phyloP scores from a whole-genome alignment of 306 rosid genomes.

The Sesbania bispinosa region DNA sequence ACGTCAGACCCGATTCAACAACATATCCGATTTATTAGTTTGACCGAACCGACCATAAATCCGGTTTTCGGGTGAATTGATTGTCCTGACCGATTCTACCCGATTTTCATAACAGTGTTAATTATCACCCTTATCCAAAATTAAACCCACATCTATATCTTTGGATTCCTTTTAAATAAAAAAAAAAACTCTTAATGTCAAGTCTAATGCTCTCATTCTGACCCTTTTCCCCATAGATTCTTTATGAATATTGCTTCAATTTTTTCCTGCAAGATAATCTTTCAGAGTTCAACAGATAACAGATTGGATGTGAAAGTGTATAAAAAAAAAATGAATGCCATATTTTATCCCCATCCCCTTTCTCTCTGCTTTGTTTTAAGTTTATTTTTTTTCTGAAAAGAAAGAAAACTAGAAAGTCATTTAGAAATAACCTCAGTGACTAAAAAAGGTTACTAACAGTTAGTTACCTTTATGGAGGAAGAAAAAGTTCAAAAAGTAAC shows the following conservation, averaged over 20 bases:
- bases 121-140: no score
- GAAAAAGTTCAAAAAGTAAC: slow-evolving; percentile 3
- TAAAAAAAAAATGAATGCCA: slow-evolving; percentile 4
- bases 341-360: not conserved
- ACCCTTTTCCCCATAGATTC: slow-evolving; percentile 26
- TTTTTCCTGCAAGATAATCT: slow-evolving; percentile 35
- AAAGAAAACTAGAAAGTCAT: slow-evolving; percentile 24
- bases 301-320: slow-evolving; percentile 18
- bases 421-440: slow-evolving; percentile 20
- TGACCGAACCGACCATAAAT: no score
- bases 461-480: slow-evolving; percentile 9
- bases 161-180: no score
- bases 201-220: slow-evolving; percentile 11
- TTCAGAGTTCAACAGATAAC: slow-evolving; percentile 25
- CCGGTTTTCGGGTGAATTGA: no score
- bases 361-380: not conserved
- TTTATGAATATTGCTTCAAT: slow-evolving; percentile 19
- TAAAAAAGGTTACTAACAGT: slow-evolving; percentile 13
- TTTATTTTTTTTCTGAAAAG: slow-evolving; percentile 1
- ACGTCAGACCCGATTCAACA: no score
- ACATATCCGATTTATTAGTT: no score
- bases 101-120: no score
- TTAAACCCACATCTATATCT: no score
- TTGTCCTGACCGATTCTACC: no score
- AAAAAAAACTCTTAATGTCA: no score